These are phyloP conservation scores for Plasmopara muralis DNA, from an alignment of 352 stramenopile species.

Conservation along the genomic window DNA sequence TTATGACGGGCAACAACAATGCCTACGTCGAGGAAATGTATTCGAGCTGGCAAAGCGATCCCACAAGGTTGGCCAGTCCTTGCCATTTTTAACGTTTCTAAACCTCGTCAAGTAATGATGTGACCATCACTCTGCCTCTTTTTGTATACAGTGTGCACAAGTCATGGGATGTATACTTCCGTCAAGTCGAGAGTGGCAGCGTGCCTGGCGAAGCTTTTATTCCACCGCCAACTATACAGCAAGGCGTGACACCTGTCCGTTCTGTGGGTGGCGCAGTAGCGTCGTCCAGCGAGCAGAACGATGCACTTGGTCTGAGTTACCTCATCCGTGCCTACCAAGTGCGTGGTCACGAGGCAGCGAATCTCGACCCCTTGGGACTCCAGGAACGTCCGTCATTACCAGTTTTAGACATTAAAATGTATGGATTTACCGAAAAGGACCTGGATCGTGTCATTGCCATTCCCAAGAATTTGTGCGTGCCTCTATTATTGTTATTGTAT, in stretches of 20 bases:
- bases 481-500: conserved; percentile 2
- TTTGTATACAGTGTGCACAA: conserved; percentile 58
- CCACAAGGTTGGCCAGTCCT: conserved; percentile 36
- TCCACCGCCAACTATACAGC: conserved; percentile 68
- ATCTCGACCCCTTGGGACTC: conserved; percentile 96
- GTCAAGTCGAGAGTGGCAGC: conserved; percentile 69
- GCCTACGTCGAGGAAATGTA: conserved; percentile 99
- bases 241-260: conserved; percentile 57
- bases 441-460: conserved; percentile 86
- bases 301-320: conserved; percentile 91
- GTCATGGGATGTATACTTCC: conserved; percentile 85
- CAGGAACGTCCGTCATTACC: conserved; percentile 49
- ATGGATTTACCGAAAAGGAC: conserved; percentile 88
- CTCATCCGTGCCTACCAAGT: conserved; percentile 97
- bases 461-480: conserved; percentile 78
- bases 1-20: conserved; percentile 91
- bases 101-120: too few species aligned
- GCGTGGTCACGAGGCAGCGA: conserved; percentile 92
- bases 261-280: conserved; percentile 31
- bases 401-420: conserved; percentile 89
- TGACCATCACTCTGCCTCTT: not conserved
- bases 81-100: not conserved
- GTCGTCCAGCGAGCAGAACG: conserved; percentile 49
- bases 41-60: conserved; percentile 88
- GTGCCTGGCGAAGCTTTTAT: conserved; percentile 81